Conservation (phyloP, 805 yeast species). For the Lachancea cidri region DNA sequence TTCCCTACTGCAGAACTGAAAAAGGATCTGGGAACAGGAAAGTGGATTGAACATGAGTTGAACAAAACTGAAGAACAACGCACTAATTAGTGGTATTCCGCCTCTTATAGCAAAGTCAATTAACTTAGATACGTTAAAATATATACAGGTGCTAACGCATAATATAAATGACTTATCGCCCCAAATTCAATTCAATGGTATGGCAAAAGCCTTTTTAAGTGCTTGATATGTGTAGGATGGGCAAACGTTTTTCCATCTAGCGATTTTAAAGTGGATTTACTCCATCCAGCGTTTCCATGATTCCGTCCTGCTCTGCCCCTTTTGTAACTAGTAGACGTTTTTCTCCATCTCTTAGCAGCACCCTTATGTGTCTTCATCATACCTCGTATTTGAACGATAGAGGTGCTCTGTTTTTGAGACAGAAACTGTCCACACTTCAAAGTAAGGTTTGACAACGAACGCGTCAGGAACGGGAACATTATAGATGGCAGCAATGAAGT, state of each 20-base stretch:
- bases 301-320: conserved; percentile 80
- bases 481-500: not conserved
- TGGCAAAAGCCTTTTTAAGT: conserved; percentile 52
- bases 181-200: conserved; percentile 22
- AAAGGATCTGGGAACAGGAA: conserved; percentile 41
- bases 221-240: conserved; percentile 51
- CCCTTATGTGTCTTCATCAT: conserved; percentile 77
- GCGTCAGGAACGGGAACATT: conserved; percentile 2
- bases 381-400: conserved; percentile 28
- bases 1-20: conserved; percentile 67
- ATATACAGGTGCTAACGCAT: not conserved
- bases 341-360: conserved; percentile 81
- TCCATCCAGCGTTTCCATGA: conserved; percentile 91
- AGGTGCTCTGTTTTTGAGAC: conserved; percentile 8
- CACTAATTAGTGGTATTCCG: too few species aligned
- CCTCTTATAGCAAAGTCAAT: too few species aligned
- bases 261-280: conserved; percentile 51
- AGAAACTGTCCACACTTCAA: not conserved
- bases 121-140: not conserved
- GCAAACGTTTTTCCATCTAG: conserved; percentile 57
- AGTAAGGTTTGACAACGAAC: not conserved
- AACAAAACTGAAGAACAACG: conserved; percentile 35
- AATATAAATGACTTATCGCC: not conserved
- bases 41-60: conserved; percentile 53
- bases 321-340: conserved; percentile 61